These are phyloP conservation scores for Protomyces gravidus DNA, from an alignment of 1,139 yeast genomes.

Conservation along the genomic window DNA sequence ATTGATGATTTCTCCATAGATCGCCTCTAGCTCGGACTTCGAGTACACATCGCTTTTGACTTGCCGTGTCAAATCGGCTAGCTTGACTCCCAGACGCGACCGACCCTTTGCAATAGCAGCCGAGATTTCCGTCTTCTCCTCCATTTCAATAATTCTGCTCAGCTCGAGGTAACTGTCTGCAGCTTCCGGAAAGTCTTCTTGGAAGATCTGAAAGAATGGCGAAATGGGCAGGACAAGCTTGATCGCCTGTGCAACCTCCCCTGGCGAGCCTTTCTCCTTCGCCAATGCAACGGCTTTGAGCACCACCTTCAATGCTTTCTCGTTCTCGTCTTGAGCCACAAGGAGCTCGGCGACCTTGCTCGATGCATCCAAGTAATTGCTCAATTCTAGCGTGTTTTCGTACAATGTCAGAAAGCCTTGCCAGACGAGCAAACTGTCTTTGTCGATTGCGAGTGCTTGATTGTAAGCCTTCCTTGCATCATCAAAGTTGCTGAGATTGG, in stretches of 20 bases:
- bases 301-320: constrained; percentile 28
- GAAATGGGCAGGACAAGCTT: constrained; percentile 60
- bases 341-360: constrained; percentile 37
- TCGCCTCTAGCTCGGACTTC: constrained; percentile 49
- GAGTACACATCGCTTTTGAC: constrained; percentile 52
- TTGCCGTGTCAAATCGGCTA: constrained; percentile 41
- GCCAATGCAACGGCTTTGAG: constrained; percentile 34
- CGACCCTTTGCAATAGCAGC: constrained; percentile 38
- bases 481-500: constrained; percentile 44
- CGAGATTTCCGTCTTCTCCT: constrained; percentile 44
- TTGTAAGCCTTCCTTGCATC: constrained; percentile 52
- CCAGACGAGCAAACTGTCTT: constrained; percentile 65
- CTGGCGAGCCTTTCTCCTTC: constrained; percentile 38
- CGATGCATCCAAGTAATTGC: constrained; percentile 43
- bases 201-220: constrained; percentile 54
- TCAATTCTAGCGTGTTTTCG: constrained; percentile 45
- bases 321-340: constrained; percentile 33
- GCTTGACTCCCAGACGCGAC: constrained; percentile 36
- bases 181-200: constrained; percentile 51
- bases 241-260: constrained; percentile 47
- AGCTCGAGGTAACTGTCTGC: constrained; percentile 51
- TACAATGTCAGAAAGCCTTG: constrained; percentile 67
- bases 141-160: constrained; percentile 46
- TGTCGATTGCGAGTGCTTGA: constrained; percentile 55
- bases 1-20: constrained; percentile 58